Evolutionary conservation across 2,329 filamentous ascomycete genomes (phyloP).

Genomic region (Piedraia hortae): DNA sequence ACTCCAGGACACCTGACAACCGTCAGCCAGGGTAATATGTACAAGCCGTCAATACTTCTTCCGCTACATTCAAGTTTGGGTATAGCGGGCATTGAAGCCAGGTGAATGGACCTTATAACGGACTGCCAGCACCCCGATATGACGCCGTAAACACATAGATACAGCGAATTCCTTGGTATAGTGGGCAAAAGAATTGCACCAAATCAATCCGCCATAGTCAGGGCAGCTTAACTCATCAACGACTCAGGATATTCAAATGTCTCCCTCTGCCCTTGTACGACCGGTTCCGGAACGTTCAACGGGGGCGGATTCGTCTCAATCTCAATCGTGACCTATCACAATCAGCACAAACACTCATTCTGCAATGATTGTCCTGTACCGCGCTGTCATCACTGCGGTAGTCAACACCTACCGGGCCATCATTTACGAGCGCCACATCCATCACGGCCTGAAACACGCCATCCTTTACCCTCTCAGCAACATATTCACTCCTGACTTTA

Average conservation of each 20-base stretch:
- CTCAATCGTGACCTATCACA: conserved; percentile 20
- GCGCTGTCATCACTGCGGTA: conserved; percentile 28
- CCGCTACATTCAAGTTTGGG: too few relatives aligned
- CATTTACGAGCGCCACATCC: conserved; percentile 81
- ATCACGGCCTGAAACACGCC: conserved; percentile 99
- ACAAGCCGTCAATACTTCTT: too few relatives aligned
- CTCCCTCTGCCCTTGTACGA: conserved; percentile 7
- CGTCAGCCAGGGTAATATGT: too few relatives aligned
- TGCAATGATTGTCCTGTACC: too few relatives aligned
- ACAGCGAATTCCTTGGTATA: too few relatives aligned
- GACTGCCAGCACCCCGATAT: too few relatives aligned
- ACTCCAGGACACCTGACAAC: too few relatives aligned
- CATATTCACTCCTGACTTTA: conserved; percentile 46
- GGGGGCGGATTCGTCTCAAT: conserved; percentile 21
- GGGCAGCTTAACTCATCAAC: conserved; percentile 11
- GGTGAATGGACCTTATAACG: too few relatives aligned
- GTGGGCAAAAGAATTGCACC: too few relatives aligned
- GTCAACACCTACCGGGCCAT: conserved; percentile 39
- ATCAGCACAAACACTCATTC: conserved; percentile 1
- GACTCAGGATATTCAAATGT: conserved; percentile 12
- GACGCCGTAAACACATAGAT: too few relatives aligned
- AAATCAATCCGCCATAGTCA: too few relatives aligned
- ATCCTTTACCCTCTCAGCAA: conserved; percentile 53
- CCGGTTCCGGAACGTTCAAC: conserved; percentile 11
- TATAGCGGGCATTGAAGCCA: too few relatives aligned